Base-by-base conservation (phyloP, 2,329 filamentous ascomycete species). In the Trichoderma aggressivum region DNA sequence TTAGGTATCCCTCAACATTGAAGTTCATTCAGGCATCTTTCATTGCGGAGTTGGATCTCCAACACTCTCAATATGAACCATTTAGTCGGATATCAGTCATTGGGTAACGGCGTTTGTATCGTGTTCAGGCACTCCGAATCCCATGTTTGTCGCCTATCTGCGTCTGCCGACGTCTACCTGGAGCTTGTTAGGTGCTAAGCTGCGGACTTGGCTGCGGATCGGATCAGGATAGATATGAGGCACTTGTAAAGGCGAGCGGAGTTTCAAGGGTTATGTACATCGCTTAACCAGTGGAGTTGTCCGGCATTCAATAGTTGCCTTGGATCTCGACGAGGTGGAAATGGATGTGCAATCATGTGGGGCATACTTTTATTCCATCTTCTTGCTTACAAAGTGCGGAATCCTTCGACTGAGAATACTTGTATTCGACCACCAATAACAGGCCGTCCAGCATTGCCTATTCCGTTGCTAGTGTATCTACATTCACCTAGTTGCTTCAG, bases 201-300 rank as follows among this genome's bases (percentile, higher is more conserved):
- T 64, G 61, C 61, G 61, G 61, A 64, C 39, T 64, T 64, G 43
- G 61, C 1, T 53, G 61, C 61, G 61, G 61, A 64, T 18, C 28
- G n/a, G 43, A 10, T 26, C n/a, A 11, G 24, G 43, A 32, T 53
- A 34, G 1, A 28, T 34, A 34, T 11, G 24, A 16, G 28, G 3
- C 26, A 30, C 12, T 47, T 18, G 18, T 10, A 34, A 12, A 34
- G 24, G 30, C 39, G 28, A 53, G 61, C 61, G 43, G 61, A 64
- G 12, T 64, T 64, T 63, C 43, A 53, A 30, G 43, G 28, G 34
- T 30, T 34, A 1, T 50, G 28, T 36, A 2, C 18, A n/a, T 32
- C 4, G 16, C 32, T 26, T 36, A 59, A 24, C 32, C 58, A 60
- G 36, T 60, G 58, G 32, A 24, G n/a, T 6, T 32, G 12, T 36